Conservation (phyloP, 140 eudicot genomes). For the Bidens hawaiensis region DNA sequence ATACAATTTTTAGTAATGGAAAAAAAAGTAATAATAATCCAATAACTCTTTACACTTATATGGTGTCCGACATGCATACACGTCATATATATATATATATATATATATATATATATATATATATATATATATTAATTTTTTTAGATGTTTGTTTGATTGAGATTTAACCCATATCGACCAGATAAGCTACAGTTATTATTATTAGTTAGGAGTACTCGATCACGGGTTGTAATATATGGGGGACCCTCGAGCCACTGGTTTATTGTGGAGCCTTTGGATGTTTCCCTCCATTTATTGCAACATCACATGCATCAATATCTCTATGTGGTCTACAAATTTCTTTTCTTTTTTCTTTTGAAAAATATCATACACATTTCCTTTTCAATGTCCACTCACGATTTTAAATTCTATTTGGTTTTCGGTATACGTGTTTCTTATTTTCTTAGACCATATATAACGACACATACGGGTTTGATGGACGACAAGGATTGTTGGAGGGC, state of each 20-base stretch:
- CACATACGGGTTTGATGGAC: no score
- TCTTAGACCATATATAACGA: no score
- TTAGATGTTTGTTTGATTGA: neutral
- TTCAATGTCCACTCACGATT: slow-evolving; percentile 5
- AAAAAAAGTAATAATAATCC: no score
- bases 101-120: no score
- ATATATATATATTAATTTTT: no score
- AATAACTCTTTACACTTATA: neutral
- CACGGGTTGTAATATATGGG: slow-evolving; percentile 29
- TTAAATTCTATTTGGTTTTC: neutral
- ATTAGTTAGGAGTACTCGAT: slow-evolving; percentile 19
- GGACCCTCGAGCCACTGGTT: slow-evolving; percentile 25
- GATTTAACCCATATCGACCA: neutral
- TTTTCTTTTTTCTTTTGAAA: neutral
- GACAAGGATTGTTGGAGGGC: no score
- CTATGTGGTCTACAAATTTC: slow-evolving; percentile 7
- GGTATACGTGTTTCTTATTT: neutral
- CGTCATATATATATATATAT: no score
- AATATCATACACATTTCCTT: slow-evolving; percentile 11
- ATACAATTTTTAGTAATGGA: no score
- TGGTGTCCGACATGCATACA: neutral
- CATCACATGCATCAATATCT: slow-evolving; percentile 26
- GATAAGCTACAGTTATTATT: neutral
- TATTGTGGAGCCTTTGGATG: slow-evolving; percentile 15
- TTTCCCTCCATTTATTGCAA: slow-evolving; percentile 17